Evolutionary conservation across 129 eudicot species (phyloP).

Genomic region (Artemisia tridentata): DNA sequence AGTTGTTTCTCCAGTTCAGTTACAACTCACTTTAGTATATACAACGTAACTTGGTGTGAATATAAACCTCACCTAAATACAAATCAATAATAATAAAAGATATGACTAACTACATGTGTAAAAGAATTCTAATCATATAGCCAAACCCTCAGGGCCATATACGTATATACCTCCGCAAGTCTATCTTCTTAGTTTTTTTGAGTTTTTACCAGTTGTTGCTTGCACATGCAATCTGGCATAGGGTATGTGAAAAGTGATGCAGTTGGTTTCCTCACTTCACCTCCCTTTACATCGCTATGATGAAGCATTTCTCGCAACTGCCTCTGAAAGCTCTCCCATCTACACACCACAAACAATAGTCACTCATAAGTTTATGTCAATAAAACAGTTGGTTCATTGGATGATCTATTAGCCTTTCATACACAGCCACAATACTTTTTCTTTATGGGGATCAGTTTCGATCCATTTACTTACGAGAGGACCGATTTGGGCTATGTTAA

Average conservation of each 20-base stretch:
- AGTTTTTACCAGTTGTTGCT: slow-evolving; percentile 47
- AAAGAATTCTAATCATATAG: slow-evolving; percentile 16
- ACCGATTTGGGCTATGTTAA: background rate
- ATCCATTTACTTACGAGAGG: too few relatives aligned
- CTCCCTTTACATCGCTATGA: slow-evolving; percentile 87
- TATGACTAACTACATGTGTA: slow-evolving; percentile 29
- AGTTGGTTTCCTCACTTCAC: slow-evolving; percentile 68
- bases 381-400: background rate
- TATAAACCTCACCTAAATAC: slow-evolving; percentile 28
- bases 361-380: slow-evolving; percentile 1
- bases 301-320: slow-evolving; percentile 91
- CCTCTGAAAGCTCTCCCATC: slow-evolving; percentile 85
- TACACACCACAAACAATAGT: slow-evolving; percentile 26
- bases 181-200: slow-evolving; percentile 36
- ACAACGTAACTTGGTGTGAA: slow-evolving; percentile 15
- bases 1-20: background rate
- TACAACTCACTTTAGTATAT: slow-evolving; percentile 23
- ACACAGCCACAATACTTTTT: too few relatives aligned
- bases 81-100: slow-evolving; percentile 15
- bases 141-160: slow-evolving; percentile 11
- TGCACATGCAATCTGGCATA: slow-evolving; percentile 99
- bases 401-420: too few relatives aligned
- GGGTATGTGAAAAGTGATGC: slow-evolving; percentile 84
- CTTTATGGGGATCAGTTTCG: too few relatives aligned
- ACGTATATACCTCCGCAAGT: slow-evolving; percentile 15